Evolutionary conservation across 108 stramenopile genomes (phyloP), one percentile per base, ranked within the genome.

Genomic region (Cyclostephanos tholiformis): DNA sequence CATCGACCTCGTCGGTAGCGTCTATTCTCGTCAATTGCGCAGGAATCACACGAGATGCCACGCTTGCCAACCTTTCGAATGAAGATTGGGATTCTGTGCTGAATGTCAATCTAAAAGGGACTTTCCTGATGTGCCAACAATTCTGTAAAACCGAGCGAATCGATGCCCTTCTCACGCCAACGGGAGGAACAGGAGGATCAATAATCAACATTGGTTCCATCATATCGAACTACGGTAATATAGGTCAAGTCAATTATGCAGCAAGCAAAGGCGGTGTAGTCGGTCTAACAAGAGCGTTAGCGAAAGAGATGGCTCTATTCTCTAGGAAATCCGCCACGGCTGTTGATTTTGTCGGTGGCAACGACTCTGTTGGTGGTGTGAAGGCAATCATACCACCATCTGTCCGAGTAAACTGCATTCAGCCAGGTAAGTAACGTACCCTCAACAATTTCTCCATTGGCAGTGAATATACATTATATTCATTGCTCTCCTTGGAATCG

Each of bases 221-320:
- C 32, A 85, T 94, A 14, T 82, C 85, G 22, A 65, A 87, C 30
- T 67, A 67, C 65, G 93, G 93, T 10, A 94, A 94, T 61, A 22
- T 89, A 32, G 93, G 93, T 20, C 93, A 94, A 67, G 77, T 72
- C 9, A 94, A 94, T 59, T 94, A 94, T 55, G 82, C 89, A n/a
- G 91, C 91, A 30, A 89, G 88, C 69, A 94, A 94, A 69, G 93
- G 88, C 20, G 93, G 91, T 5, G 89, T 94, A 11, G 53, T 89
- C 19, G 88, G 87, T 52, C 59, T 94, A 48, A 89, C 87, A 30
- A 49, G 85, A 71, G 70, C 91, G 8, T 50, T 89, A 30, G 93
- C 93, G 35, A 91, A 91, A 71, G 93, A 91, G 65, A 77, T 88
- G 56, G 93, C 93, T 0, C 27, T 71, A 30, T 67, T 75, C 13